Evolutionary conservation across 805 yeast genomes (phyloP).

Genomic region (Wickerhamiella cacticola): DNA sequence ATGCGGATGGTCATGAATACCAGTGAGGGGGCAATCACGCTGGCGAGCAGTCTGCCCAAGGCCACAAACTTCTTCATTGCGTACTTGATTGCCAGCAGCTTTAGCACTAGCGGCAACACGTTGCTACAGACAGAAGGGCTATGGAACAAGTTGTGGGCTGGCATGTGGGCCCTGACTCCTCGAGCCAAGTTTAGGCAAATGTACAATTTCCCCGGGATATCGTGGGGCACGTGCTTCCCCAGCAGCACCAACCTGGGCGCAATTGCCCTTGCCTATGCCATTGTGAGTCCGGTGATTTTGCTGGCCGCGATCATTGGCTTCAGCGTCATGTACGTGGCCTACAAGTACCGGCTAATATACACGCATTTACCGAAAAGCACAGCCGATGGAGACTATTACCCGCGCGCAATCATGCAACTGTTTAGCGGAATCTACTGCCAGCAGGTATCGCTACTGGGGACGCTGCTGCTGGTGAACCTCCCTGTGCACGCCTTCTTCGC

Average conservation of each 20-base stretch:
- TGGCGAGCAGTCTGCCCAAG: constrained; percentile 72
- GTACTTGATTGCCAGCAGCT: constrained; percentile 59
- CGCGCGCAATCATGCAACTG: constrained; percentile 61
- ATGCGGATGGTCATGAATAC: constrained; percentile 20
- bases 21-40: constrained; percentile 34
- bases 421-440: constrained; percentile 73
- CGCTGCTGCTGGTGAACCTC: constrained; percentile 49
- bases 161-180: constrained; percentile 45
- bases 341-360: constrained; percentile 56
- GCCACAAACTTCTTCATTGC: constrained; percentile 80
- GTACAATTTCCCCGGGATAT: constrained; percentile 35
- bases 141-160: constrained; percentile 31
- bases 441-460: constrained; percentile 66
- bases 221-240: constrained; percentile 75
- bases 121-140: constrained; percentile 50
- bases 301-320: constrained; percentile 49
- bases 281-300: constrained; percentile 67
- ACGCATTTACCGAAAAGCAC: constrained; percentile 29
- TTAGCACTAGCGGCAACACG: constrained; percentile 62
- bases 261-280: constrained; percentile 65
- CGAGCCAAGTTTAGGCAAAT: constrained; percentile 40
- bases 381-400: constrained; percentile 51
- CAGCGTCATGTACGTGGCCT: constrained; percentile 46
- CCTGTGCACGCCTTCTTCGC: constrained; percentile 43
- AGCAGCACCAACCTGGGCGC: constrained; percentile 64